A percentile compares a stretch with the other conserved stretches of the same genome.
These are phyloP conservation scores for Sporothrix mexicana DNA, from an alignment of 2,329 filamentous ascomycete species.

Conservation along the genomic window DNA sequence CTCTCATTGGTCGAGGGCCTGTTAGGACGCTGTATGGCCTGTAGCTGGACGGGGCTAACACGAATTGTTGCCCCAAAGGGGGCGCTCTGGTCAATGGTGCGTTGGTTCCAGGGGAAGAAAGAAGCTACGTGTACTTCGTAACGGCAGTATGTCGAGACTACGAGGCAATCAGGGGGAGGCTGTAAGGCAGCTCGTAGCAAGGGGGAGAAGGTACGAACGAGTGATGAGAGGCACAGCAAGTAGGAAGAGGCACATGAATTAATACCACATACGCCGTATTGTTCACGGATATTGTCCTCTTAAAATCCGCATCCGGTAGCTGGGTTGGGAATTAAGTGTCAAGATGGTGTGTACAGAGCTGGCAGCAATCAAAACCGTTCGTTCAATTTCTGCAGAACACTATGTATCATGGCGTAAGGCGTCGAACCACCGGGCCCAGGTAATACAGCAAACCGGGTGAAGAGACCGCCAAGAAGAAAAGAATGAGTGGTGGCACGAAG, in stretches of 20 bases:
- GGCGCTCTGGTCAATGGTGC: slow-evolving; percentile 14
- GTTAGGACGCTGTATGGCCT: slow-evolving; percentile 16
- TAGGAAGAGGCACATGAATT: background rate
- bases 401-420: background rate
- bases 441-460: slow-evolving; percentile 20
- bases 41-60: slow-evolving; percentile 16
- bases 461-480: slow-evolving; percentile 14
- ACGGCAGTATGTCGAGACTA: slow-evolving; percentile 4
- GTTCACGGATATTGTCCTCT: too few species aligned
- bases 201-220: slow-evolving; percentile 25
- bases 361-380: background rate
- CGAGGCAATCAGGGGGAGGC: slow-evolving; percentile 1
- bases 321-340: background rate
- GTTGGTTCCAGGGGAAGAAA: slow-evolving; percentile 15
- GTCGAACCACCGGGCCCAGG: background rate
- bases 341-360: slow-evolving; percentile 4
- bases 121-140: slow-evolving; percentile 29
- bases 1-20: slow-evolving; percentile 5
- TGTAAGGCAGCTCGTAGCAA: background rate
- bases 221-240: background rate
- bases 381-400: background rate
- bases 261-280: too few species aligned
- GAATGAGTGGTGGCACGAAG: background rate
- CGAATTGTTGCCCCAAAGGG: slow-evolving; percentile 6
- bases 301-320: too few species aligned